A percentile compares a stretch with the other conserved stretches of the same genome.
Evolutionary conservation across 2,329 filamentous ascomycete genomes (phyloP).

Genomic region (Hansfordia pulvinata): DNA sequence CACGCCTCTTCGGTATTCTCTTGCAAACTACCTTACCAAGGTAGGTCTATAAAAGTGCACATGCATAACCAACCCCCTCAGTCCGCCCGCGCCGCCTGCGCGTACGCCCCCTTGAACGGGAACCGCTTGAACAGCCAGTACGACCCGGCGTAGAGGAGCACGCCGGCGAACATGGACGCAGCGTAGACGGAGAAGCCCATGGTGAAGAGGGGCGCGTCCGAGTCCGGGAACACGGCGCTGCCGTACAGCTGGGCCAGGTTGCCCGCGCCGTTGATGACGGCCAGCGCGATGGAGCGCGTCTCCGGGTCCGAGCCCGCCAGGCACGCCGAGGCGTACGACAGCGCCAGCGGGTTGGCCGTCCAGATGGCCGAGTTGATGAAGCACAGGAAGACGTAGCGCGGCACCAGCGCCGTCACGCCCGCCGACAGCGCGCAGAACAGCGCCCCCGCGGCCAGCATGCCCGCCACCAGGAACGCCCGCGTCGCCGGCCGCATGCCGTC

Average conservation of each 20-base stretch:
- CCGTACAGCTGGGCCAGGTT: background rate
- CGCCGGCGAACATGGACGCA: background rate
- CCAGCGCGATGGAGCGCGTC: background rate
- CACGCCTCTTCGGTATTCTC: too few species aligned
- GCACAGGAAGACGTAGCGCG: conserved; percentile 1
- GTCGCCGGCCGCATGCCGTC: background rate
- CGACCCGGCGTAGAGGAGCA: background rate
- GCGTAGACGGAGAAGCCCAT: background rate
- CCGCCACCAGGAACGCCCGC: background rate
- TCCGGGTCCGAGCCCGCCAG: background rate
- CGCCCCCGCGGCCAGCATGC: background rate
- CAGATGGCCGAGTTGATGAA: background rate
- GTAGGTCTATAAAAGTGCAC: too few species aligned
- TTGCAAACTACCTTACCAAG: too few species aligned
- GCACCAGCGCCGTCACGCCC: background rate
- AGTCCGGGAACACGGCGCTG: background rate
- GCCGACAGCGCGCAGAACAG: background rate
- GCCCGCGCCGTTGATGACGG: background rate
- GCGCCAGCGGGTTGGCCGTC: background rate
- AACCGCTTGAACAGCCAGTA: background rate
- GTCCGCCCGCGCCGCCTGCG: too few species aligned
- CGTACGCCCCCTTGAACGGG: background rate
- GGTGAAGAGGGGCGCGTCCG: background rate
- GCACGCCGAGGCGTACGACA: background rate
- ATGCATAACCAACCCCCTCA: too few species aligned